These are phyloP conservation scores for Cladosporium sp. DNA, from an alignment of 2,329 filamentous ascomycete species.

Conservation along the genomic window DNA sequence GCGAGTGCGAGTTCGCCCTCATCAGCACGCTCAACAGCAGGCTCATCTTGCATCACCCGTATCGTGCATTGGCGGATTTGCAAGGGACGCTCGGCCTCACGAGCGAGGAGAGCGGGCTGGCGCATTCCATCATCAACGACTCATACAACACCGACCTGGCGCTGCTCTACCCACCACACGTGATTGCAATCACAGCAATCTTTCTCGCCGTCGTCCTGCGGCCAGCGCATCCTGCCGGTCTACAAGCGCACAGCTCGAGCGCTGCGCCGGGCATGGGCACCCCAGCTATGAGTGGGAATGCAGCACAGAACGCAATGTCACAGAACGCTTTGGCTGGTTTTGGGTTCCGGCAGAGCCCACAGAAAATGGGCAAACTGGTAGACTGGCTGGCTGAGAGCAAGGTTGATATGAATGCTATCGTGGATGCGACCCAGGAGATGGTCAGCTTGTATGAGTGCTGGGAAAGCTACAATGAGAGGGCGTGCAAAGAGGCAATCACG, in stretches of 20 bases:
- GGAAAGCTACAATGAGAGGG: slow-evolving; percentile 63
- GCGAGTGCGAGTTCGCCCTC: slow-evolving; percentile 89
- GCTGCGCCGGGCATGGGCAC: slow-evolving; percentile 18
- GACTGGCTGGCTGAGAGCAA: slow-evolving; percentile 83
- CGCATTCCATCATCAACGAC: slow-evolving; percentile 84
- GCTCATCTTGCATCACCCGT: slow-evolving; percentile 86
- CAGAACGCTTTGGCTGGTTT: slow-evolving; percentile 21
- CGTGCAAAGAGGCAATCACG: slow-evolving; percentile 59
- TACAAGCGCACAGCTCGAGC: slow-evolving; percentile 39
- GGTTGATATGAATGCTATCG: slow-evolving; percentile 77
- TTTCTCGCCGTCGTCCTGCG: slow-evolving; percentile 79
- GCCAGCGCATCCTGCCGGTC: slow-evolving; percentile 48
- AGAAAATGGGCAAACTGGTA: slow-evolving; percentile 51
- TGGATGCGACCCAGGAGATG: slow-evolving; percentile 87
- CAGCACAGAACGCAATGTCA: slow-evolving; percentile 36
- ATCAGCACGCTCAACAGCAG: slow-evolving; percentile 90
- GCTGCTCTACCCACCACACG: slow-evolving; percentile 77
- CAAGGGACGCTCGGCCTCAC: slow-evolving; percentile 65
- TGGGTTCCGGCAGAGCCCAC: slow-evolving; percentile 33
- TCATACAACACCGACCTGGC: slow-evolving; percentile 91
- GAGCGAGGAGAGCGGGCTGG: slow-evolving; percentile 73
- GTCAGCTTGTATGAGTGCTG: slow-evolving; percentile 81
- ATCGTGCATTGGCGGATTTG: slow-evolving; percentile 71
- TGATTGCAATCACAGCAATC: slow-evolving; percentile 81
- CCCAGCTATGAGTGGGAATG: slow-evolving; percentile 22